Evolutionary conservation across 1,284 basidiomycete genomes (phyloP), one percentile per base, ranked within the genome.

Genomic region (Ustilago xerochloae): DNA sequence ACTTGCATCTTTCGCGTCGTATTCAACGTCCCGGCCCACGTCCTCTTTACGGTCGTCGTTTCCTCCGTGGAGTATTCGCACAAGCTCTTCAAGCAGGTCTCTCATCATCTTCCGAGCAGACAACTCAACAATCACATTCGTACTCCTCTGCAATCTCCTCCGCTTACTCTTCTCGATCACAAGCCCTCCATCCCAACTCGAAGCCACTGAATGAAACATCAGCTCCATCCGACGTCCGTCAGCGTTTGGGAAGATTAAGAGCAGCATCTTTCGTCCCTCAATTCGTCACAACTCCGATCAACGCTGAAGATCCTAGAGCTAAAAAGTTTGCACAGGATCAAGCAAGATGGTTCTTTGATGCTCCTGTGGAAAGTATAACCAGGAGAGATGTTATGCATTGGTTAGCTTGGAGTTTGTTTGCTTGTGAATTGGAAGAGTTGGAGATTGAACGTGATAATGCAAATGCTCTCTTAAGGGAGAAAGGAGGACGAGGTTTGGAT

Each of bases 401-500:
- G 83, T 65, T 84, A 26, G 72, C 80, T 6, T 84, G 83, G 80
- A 64, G 75, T 18, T 58, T 84, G 1, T 82, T 79, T 35, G 80
- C 62, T 9, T 60, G 61, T 4, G 38, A 64, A 16, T 69, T 81
- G 46, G 77, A 79, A 26, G 67, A 76, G 50, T 36, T 82, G 20
- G 74, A 75, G 46, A 58, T 45, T 3, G 79, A 81, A 51, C 57
- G 69, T n/a, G 45, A 61, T 16, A 26, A 38, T 30, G 16, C 16
- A 10, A n/a, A 13, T 7, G 30, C n/a, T n/a, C n/a, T n/a, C n/a
- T n/a, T n/a, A n/a, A n/a, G 50, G 28, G 33, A 22, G 7, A 26
- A 9, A 26, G 18, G 13, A 16, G 26, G 8, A 32, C 5, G 18
- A 2, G 53, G 29, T 22, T 6, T 63, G 36, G 57, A 45, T 9